Percentiles rank a stretch among this genome's conserved stretches.
Evolutionary conservation across 164 flowering plant species (phyloP).

Genomic region (Tetrastigma voinierianum): DNA sequence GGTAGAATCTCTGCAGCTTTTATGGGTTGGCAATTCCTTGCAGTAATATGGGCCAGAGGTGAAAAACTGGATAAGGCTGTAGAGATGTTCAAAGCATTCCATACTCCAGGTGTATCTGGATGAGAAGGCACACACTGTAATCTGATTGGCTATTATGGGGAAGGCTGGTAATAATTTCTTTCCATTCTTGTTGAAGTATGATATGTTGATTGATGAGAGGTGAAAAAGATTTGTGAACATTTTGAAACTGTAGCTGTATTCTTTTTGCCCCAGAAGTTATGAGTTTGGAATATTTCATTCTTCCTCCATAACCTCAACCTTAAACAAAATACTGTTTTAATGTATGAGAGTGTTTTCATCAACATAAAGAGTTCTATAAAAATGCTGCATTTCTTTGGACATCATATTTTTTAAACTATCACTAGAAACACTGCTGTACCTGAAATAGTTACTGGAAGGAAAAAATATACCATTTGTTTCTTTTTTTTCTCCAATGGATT

Average conservation of each 20-base stretch:
- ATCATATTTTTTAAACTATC: too few relatives aligned
- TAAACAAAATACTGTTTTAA: too few relatives aligned
- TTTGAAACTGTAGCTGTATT: background rate
- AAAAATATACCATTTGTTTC: too few relatives aligned
- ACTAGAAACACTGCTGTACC: too few relatives aligned
- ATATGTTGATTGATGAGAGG: background rate
- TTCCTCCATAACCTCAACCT: too few relatives aligned
- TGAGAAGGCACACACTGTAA: conserved; percentile 83
- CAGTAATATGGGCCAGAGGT: conserved; percentile 86
- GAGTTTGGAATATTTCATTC: too few relatives aligned
- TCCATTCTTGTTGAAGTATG: background rate
- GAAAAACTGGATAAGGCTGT: conserved; percentile 69
- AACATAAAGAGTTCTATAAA: too few relatives aligned
- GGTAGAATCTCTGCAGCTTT: background rate
- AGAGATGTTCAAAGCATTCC: conserved; percentile 69
- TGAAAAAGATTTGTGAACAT: background rate
- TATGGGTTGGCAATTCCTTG: conserved; percentile 18
- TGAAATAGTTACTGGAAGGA: too few relatives aligned
- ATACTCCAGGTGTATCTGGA: conserved; percentile 52
- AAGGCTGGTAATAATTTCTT: conserved; percentile 64
- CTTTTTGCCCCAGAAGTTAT: too few relatives aligned
- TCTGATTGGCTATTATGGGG: conserved; percentile 70
- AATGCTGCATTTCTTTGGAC: too few relatives aligned
- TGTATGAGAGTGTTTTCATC: too few relatives aligned
- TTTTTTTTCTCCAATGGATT: too few relatives aligned